phyloP scores from a whole-genome alignment of 2,329 filamentous ascomycete genomes.

The Xylariaceae sp. region DNA sequence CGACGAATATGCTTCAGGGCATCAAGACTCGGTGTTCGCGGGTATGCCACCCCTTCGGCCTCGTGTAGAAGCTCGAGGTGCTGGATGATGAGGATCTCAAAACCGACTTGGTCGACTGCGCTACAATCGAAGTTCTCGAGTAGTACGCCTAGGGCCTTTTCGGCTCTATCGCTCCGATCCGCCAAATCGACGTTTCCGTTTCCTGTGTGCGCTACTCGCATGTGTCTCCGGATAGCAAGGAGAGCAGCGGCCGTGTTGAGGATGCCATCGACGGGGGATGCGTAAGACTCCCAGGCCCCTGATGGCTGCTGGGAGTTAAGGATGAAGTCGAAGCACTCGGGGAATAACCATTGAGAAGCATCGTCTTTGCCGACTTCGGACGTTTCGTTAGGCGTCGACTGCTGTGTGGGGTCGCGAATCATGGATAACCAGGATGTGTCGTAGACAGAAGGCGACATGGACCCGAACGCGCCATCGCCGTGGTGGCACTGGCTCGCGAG shows the following conservation, averaged over 20 bases:
- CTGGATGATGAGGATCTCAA: constrained; percentile 5
- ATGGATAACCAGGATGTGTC: constrained; percentile 37
- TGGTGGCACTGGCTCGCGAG: background rate
- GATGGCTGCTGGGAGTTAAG: constrained; percentile 20
- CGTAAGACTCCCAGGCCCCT: constrained; percentile 26
- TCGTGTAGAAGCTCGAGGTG: background rate
- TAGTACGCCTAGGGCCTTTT: background rate
- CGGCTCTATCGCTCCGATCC: background rate
- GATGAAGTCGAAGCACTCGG: constrained; percentile 29
- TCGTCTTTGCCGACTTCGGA: background rate
- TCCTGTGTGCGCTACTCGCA: background rate
- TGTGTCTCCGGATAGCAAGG: constrained; percentile 26
- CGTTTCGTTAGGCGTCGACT: background rate
- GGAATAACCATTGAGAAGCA: constrained; percentile 27
- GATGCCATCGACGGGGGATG: constrained; percentile 30
- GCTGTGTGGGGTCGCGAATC: constrained; percentile 10
- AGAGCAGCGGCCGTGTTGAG: constrained; percentile 33
- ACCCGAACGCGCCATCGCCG: constrained; percentile 1
- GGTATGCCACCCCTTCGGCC: background rate
- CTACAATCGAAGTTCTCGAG: constrained; percentile 23
- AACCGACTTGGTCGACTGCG: constrained; percentile 10
- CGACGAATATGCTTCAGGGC: background rate
- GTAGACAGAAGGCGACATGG: constrained; percentile 26
- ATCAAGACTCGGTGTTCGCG: background rate
- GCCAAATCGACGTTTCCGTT: background rate